Evolutionary conservation across 208 protist genomes (phyloP), one percentile per base, ranked within the genome.

Genomic region (Acanthamoeba culbertsoni): DNA sequence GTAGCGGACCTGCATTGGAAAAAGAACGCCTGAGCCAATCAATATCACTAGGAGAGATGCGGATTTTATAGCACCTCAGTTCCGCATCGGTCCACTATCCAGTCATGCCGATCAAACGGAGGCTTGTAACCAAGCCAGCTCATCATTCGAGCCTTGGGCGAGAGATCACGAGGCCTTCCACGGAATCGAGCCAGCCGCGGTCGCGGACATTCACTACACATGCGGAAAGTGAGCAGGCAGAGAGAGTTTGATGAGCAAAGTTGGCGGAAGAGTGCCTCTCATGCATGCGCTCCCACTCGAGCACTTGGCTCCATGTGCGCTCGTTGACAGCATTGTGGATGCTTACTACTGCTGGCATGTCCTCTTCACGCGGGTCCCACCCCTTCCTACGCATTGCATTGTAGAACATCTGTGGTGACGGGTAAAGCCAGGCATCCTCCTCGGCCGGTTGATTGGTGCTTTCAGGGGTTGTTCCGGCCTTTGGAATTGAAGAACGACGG

Each of bases 241-340:
- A 16, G 57, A 48, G 18, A 43, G n/a, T 42, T 31, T 86, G 33
- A 40, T 93, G 28, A 71, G 23, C 18, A 26, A 31, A 3, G 37
- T 31, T 40, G 33, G 42, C n/a, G 26, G 14, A 42, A 86, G 48
- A 26, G 37, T 93, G 90, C 93, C 93, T 88, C 77, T 89, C 77
- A 79, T 93, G 90, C 33, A 92, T 46, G 20, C 89, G 88, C 43
- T 96, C 95, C 95, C 95, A 96, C 37, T 95, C 86, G 42, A 96
- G 71, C 43, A 96, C 82, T 43, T 96, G 88, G 53, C 53, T 57
- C 96, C 96, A 97, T 40, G 93, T 92, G 28, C 86, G 86, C 92
- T 97, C 96, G 79, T 97, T 97, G 51, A 97, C 95, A 45, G 93
- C 93, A 90, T 97, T 97, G 75, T 97, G 96, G 86, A 97, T 97